Conservation (phyloP, 2,329 filamentous ascomycete genomes). For the Cladosporium austrohemisphaericum region DNA sequence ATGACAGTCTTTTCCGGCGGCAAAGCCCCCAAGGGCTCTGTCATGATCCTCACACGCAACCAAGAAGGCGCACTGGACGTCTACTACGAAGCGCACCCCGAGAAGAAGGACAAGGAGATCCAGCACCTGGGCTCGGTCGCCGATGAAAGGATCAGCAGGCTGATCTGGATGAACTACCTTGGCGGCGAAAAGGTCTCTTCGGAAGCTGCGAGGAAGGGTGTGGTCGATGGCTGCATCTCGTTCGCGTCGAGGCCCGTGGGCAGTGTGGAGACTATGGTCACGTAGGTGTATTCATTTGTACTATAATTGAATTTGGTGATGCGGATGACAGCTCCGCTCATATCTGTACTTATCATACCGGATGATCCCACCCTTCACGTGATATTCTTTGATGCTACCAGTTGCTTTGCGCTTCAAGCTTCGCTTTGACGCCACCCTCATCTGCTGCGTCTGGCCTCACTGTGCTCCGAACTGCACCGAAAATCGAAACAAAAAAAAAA, state of each 20-base stretch:
- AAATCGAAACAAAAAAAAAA: too few species aligned
- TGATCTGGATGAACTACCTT: slow-evolving; percentile 88
- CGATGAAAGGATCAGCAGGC: slow-evolving; percentile 75
- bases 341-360: not conserved
- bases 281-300: slow-evolving; percentile 1
- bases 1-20: slow-evolving; percentile 74
- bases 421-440: too few species aligned
- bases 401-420: too few species aligned
- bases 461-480: too few species aligned
- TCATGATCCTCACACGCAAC: slow-evolving; percentile 70
- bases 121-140: slow-evolving; percentile 65
- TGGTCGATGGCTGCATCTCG: slow-evolving; percentile 82
- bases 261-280: slow-evolving; percentile 76
- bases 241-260: slow-evolving; percentile 86
- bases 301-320: not conserved
- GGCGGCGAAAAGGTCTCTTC: slow-evolving; percentile 83
- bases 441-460: too few species aligned
- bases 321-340: not conserved
- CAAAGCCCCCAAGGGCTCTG: slow-evolving; percentile 73
- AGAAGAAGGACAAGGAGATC: slow-evolving; percentile 34
- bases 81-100: slow-evolving; percentile 56
- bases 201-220: slow-evolving; percentile 72
- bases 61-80: slow-evolving; percentile 62
- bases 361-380: not conserved
- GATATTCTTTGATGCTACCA: too few species aligned